Conservation (phyloP, 192 early-diverging fungal genomes). For the Backusella circina region DNA sequence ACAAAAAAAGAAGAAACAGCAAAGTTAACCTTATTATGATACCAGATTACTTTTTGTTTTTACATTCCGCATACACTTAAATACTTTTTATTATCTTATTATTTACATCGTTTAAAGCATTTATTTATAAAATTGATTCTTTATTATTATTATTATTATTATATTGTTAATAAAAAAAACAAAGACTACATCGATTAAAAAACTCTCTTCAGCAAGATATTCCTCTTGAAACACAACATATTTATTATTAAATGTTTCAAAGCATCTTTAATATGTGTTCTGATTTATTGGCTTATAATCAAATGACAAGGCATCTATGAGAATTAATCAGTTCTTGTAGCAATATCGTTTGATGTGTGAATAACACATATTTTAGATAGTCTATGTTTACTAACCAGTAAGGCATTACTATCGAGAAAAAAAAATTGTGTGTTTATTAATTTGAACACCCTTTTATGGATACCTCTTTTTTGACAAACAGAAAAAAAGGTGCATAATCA, state of each 20-base stretch:
- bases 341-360: neutral
- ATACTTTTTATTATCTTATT: neutral
- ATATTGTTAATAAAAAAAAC: neutral
- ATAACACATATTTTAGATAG: neutral
- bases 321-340: neutral
- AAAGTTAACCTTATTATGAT: neutral
- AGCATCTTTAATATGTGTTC: neutral
- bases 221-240: neutral
- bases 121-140: neutral
- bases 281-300: neutral
- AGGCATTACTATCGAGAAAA: no score
- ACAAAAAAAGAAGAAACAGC: neutral
- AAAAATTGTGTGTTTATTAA: neutral
- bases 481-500: neutral
- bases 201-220: neutral
- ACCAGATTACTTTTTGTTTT: neutral
- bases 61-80: neutral
- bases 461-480: neutral
- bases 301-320: neutral
- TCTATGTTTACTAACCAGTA: neutral
- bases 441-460: neutral
- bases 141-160: neutral
- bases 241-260: neutral
- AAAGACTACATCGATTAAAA: neutral
- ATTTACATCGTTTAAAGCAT: neutral